These are phyloP conservation scores for Paramarasmius palmivorus DNA, from an alignment of 1,284 basidiomycete genomes.

Conservation along the genomic window DNA sequence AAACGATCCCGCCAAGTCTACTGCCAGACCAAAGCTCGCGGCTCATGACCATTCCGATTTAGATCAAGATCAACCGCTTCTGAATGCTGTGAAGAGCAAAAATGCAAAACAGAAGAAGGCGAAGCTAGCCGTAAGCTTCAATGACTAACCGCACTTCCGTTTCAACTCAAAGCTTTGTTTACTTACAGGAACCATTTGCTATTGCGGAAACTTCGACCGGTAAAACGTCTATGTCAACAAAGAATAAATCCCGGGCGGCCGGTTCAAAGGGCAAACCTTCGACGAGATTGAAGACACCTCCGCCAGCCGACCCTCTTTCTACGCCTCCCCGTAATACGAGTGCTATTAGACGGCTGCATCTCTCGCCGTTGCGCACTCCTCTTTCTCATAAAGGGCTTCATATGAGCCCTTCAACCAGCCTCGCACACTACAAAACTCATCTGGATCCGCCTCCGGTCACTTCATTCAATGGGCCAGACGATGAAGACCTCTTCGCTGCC, in stretches of 20 bases:
- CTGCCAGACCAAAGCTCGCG: slow-evolving; percentile 8
- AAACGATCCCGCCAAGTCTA: slow-evolving; percentile 18
- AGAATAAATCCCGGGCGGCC: slow-evolving; percentile 27
- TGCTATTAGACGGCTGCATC: slow-evolving; percentile 25
- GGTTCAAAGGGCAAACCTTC: slow-evolving; percentile 25
- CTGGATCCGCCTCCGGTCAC: slow-evolving; percentile 59
- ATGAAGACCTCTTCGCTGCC: slow-evolving; percentile 40
- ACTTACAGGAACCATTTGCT: slow-evolving; percentile 8
- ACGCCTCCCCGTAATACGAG: slow-evolving; percentile 22
- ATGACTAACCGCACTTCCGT: neutral
- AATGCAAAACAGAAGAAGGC: slow-evolving; percentile 18
- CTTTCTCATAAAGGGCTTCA: slow-evolving; percentile 67
- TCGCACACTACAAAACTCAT: slow-evolving; percentile 64
- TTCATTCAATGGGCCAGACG: slow-evolving; percentile 34
- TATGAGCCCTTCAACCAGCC: slow-evolving; percentile 62
- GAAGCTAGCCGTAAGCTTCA: slow-evolving; percentile 27
- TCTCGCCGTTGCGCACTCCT: slow-evolving; percentile 63
- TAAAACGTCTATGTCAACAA: slow-evolving; percentile 10
- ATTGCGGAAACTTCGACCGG: slow-evolving; percentile 48
- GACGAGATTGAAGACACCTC: slow-evolving; percentile 40
- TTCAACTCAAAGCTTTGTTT: slow-evolving; percentile 25
- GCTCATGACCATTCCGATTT: slow-evolving; percentile 2
- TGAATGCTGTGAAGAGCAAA: slow-evolving; percentile 10
- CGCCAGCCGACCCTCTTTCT: slow-evolving; percentile 29
- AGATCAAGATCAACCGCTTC: slow-evolving; percentile 12